Conservation (phyloP, 2,329 filamentous ascomycete genomes). For the Penicillium aurantiogriseum region DNA sequence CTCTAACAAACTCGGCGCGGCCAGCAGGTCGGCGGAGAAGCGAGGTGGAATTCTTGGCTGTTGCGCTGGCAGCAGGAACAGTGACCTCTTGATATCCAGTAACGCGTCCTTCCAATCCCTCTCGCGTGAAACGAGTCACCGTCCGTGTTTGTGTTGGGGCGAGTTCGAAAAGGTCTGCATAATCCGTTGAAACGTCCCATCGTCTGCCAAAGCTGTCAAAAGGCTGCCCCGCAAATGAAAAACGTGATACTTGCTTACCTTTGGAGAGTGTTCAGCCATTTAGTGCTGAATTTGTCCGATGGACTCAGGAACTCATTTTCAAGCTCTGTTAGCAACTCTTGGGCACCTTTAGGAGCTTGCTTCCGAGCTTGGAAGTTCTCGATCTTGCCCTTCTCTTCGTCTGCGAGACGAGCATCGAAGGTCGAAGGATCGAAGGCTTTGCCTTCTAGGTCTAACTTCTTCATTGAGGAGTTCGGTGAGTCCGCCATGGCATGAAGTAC, state of each 20-base stretch:
- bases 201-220: constrained; percentile 42
- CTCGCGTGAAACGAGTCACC: constrained; percentile 86
- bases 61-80: constrained; percentile 81
- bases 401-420: constrained; percentile 32
- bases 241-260: constrained; percentile 55
- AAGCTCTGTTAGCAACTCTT: constrained; percentile 67
- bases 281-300: constrained; percentile 71
- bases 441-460: constrained; percentile 28
- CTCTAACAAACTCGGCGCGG: constrained; percentile 86
- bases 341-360: constrained; percentile 47
- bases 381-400: constrained; percentile 30
- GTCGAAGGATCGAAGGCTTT: constrained; percentile 23
- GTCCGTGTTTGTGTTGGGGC: constrained; percentile 90
- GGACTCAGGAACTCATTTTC: constrained; percentile 78
- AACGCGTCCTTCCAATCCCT: constrained; percentile 87
- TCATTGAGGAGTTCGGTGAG: constrained; percentile 28
- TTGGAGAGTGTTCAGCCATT: constrained; percentile 87
- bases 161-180: constrained; percentile 79
- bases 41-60: constrained; percentile 93
- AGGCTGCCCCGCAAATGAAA: constrained; percentile 2
- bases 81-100: constrained; percentile 94
- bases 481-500: constrained; percentile 26
- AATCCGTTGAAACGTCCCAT: constrained; percentile 80
- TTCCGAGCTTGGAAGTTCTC: constrained; percentile 43
- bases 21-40: constrained; percentile 80